These are phyloP conservation scores for Paraphoma sp. DNA, from an alignment of 2,329 filamentous ascomycete genomes.

Conservation along the genomic window DNA sequence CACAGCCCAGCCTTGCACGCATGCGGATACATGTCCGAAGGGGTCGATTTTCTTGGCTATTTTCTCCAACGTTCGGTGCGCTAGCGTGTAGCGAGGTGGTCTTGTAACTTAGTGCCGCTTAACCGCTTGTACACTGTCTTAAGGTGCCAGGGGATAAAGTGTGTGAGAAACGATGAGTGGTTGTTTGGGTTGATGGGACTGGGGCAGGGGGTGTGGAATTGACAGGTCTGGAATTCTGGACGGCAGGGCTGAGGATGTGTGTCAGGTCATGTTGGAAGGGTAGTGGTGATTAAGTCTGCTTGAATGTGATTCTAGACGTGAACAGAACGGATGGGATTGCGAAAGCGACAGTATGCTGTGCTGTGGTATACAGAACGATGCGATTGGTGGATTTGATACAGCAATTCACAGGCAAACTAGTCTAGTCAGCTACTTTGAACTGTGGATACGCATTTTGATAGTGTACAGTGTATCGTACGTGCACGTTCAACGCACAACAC, in stretches of 20 bases:
- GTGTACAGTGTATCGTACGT: neutral
- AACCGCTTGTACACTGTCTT: neutral
- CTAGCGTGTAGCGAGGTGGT: conserved; percentile 4
- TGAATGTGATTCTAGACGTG: too few relatives aligned
- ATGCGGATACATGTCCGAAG: conserved; percentile 14
- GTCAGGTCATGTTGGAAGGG: too few relatives aligned
- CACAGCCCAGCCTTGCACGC: conserved; percentile 8
- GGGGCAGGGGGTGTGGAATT: too few relatives aligned
- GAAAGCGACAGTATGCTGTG: neutral
- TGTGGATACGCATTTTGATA: neutral
- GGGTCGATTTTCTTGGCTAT: conserved; percentile 7
- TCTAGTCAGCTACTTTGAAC: neutral
- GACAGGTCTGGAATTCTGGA: neutral
- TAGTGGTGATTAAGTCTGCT: too few relatives aligned
- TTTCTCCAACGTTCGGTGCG: conserved; percentile 16
- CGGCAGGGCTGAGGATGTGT: too few relatives aligned
- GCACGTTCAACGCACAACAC: too few relatives aligned
- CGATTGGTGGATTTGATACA: neutral
- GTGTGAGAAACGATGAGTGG: too few relatives aligned
- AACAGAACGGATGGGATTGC: neutral
- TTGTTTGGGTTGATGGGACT: neutral
- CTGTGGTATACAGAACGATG: neutral
- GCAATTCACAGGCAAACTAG: neutral
- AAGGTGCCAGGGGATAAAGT: too few relatives aligned
- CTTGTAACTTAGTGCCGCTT: neutral